These are phyloP conservation scores for Starmerella bacillaris DNA, from an alignment of 805 yeast species.

Conservation along the genomic window DNA sequence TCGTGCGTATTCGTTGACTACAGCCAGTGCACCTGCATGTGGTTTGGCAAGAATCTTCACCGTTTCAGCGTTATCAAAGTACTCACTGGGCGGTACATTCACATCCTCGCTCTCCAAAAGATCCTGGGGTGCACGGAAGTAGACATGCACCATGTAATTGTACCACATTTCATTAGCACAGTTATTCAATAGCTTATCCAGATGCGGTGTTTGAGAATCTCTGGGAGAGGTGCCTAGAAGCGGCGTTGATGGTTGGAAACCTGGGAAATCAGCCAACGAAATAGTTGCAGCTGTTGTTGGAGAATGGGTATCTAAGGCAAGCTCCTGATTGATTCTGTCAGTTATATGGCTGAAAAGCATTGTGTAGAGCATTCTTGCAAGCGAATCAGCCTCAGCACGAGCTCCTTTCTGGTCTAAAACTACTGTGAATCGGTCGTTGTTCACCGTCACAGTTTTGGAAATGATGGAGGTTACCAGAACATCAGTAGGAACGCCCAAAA, in stretches of 20 bases:
- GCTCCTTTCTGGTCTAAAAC: slow-evolving; percentile 28
- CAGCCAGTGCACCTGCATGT: slow-evolving; percentile 22
- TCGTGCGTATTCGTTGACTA: slow-evolving; percentile 25
- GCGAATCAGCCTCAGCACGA: slow-evolving; percentile 26
- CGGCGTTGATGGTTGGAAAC: slow-evolving; percentile 22
- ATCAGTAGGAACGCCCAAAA: slow-evolving; percentile 26
- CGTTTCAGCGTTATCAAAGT: slow-evolving; percentile 38
- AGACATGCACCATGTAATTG: slow-evolving; percentile 24
- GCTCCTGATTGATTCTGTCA: slow-evolving; percentile 23
- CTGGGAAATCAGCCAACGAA: slow-evolving; percentile 27
- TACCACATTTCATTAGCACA: slow-evolving; percentile 28
- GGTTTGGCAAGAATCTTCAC: slow-evolving; percentile 36
- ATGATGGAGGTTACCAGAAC: slow-evolving; percentile 24
- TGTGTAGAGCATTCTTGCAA: slow-evolving; percentile 27
- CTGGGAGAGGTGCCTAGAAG: not conserved
- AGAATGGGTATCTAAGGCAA: slow-evolving; percentile 18
- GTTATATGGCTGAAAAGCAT: slow-evolving; percentile 26
- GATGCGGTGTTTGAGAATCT: slow-evolving; percentile 16
- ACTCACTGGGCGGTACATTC: slow-evolving; percentile 36
- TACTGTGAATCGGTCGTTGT: slow-evolving; percentile 26
- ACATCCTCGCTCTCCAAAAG: slow-evolving; percentile 27
- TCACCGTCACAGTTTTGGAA: slow-evolving; percentile 24
- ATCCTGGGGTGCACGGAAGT: slow-evolving; percentile 25
- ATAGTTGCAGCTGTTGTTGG: slow-evolving; percentile 22
- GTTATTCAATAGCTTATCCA: slow-evolving; percentile 27